These are phyloP conservation scores for Penicillium sumatraense DNA, from an alignment of 2,329 filamentous ascomycete species.

Conservation along the genomic window DNA sequence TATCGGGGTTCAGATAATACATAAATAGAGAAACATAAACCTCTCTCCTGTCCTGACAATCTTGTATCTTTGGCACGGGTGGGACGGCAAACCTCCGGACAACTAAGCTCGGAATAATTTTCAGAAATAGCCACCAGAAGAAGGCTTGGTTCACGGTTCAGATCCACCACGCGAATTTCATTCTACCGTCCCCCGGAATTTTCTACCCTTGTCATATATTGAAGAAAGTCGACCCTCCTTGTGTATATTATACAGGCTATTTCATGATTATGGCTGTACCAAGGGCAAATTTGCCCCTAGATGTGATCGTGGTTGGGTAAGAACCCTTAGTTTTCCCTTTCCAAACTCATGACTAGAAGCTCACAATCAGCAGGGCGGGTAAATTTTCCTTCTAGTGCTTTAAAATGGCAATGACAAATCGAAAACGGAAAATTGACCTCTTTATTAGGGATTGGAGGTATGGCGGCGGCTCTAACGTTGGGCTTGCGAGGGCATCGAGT, in stretches of 20 bases:
- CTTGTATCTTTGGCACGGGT: slow-evolving; percentile 15
- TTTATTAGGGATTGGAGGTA: slow-evolving; percentile 39
- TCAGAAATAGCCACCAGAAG: slow-evolving; percentile 17
- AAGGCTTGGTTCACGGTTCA: background rate
- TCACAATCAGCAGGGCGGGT: slow-evolving; percentile 32
- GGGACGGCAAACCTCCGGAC: slow-evolving; percentile 19
- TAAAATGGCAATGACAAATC: background rate
- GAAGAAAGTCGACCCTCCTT: background rate
- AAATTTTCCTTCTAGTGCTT: slow-evolving; percentile 13
- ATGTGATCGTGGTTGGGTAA: slow-evolving; percentile 42
- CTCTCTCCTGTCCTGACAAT: slow-evolving; percentile 1
- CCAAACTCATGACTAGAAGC: background rate
- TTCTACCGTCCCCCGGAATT: background rate
- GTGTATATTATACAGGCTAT: background rate
- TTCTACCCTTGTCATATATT: background rate
- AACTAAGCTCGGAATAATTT: slow-evolving; percentile 13
- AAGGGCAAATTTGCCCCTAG: slow-evolving; percentile 33
- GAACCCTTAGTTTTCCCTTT: slow-evolving; percentile 6
- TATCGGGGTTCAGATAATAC: background rate
- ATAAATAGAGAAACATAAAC: background rate
- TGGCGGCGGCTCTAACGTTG: slow-evolving; percentile 41
- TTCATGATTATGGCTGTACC: slow-evolving; percentile 22
- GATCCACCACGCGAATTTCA: background rate
- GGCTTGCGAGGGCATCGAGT: slow-evolving; percentile 40
- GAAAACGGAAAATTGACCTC: slow-evolving; percentile 4